Conservation (phyloP, 495 filamentous ascomycete genomes). For the Podospora comata region DNA sequence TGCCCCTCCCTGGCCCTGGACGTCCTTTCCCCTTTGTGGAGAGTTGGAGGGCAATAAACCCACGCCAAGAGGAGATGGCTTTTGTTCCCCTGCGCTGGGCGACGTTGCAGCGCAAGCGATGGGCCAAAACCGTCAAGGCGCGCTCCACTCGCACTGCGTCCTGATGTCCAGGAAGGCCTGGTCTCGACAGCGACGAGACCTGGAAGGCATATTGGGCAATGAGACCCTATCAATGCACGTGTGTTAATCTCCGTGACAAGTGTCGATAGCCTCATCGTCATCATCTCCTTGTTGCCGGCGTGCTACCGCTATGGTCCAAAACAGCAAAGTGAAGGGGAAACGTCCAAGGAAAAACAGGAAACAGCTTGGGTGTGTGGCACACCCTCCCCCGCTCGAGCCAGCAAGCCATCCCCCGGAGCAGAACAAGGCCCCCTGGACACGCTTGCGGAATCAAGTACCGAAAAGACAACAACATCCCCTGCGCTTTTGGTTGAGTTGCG, state of each 20-base stretch:
- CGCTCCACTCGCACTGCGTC: constrained; percentile 6
- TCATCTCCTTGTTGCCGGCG: constrained; percentile 14
- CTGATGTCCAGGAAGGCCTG: constrained; percentile 14
- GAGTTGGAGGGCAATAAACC: constrained; percentile 5
- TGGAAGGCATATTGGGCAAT: constrained; percentile 7
- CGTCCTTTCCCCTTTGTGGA: constrained; percentile 14
- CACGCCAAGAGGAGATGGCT: constrained; percentile 1
- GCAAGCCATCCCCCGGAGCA: constrained; percentile 6
- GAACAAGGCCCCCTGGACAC: constrained; percentile 19
- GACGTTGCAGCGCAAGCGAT: constrained; percentile 20
- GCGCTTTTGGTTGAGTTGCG: constrained; percentile 3
- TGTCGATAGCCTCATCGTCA: constrained; percentile 16
- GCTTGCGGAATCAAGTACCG: constrained; percentile 35
- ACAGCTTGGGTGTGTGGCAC: not conserved
- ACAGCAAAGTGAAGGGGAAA: not conserved
- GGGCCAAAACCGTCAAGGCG: constrained; percentile 15
- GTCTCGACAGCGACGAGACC: constrained; percentile 9
- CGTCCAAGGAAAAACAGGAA: constrained; percentile 8
- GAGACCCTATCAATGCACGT: constrained; percentile 16
- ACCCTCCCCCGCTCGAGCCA: constrained; percentile 10
- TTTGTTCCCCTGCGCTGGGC: constrained; percentile 12
- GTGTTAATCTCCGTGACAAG: constrained; percentile 8
- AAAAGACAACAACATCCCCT: constrained; percentile 13
- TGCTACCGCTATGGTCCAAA: constrained; percentile 3
- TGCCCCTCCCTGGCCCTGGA: not conserved